Evolutionary conservation across 805 yeast genomes (phyloP), one percentile per base, ranked within the genome.

Genomic region (Wickerhamomyces chaumierensis): DNA sequence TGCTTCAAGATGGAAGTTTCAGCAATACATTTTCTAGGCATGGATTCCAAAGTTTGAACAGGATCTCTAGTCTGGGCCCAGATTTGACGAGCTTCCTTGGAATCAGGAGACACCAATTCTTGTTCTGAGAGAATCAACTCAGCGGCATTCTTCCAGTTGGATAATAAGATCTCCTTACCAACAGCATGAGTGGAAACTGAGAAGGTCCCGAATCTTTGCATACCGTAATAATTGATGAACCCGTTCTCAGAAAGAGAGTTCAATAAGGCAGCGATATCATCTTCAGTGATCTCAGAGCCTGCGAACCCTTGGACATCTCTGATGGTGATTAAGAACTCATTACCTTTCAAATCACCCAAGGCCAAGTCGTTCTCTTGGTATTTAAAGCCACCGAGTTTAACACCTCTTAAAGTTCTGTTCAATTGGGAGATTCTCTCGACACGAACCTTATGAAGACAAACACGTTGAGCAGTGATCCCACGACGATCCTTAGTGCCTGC

Each of bases 401-500:
- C 68, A n/a, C 90, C 92, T 48, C 76, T 73, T 38, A 90, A 62
- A 0, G 82, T 81, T 47, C 68, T 75, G 53, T 90, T 90, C 46
- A 92, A 68, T 8, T 81, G 73, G 41, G 77, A 77, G 12, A 90
- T 73, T 48, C 98, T 69, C 29, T 76, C 85, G 14, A 80, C 79
- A 42, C 78, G 73, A 38, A 84, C 75, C 47, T 74, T 75, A 39
- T 77, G 73, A 36, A 86, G 65, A 16, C 85, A 77, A 42, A 81
- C 69, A 43, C 76, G 72, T 60, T 92, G 99, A 37, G 86, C 86
- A 5, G 99, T 92, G 18, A 85, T 88, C 36, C 94, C 99, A 56
- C 99, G 75, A 49, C 97, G 73, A 58, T 92, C 99, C 53, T 92
- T 92, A 3, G 98, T 94, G 18, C 99, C 99, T 0, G 96, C 94